These are phyloP conservation scores for Penicillium rolfsii DNA, from an alignment of 2,329 filamentous ascomycete genomes.

Conservation along the genomic window DNA sequence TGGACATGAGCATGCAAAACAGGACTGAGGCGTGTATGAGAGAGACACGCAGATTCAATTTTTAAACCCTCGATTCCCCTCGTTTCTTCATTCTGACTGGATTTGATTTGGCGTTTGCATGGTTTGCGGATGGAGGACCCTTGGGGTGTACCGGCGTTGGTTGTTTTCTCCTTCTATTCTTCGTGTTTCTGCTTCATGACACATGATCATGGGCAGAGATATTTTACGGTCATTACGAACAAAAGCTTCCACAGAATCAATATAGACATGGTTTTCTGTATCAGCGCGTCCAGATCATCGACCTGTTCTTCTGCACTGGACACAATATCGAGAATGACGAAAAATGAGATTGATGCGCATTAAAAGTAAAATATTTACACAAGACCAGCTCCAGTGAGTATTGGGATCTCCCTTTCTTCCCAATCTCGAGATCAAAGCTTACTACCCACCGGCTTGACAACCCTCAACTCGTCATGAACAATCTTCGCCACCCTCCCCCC, in stretches of 20 bases:
- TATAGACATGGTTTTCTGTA: not conserved
- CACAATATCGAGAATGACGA: not conserved
- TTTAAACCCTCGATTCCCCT: constrained; percentile 5
- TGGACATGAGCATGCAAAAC: constrained; percentile 14
- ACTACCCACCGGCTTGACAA: not conserved
- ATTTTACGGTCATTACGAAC: not conserved
- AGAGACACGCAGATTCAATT: not conserved
- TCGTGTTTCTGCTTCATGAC: not conserved
- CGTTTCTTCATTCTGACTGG: not conserved
- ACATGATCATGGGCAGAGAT: not conserved
- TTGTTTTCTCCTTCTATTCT: not conserved
- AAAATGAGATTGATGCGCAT: not conserved
- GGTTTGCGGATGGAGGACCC: not conserved
- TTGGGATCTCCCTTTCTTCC: not conserved
- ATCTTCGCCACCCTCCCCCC: constrained; percentile 7
- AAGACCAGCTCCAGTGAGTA: not conserved
- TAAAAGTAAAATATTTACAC: not conserved
- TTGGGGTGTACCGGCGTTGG: not conserved
- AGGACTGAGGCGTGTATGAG: constrained; percentile 5
- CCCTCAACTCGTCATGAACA: constrained; percentile 5
- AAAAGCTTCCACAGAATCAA: not conserved
- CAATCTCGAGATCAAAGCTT: not conserved
- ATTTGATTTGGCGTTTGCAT: constrained; percentile 15
- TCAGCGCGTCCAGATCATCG: not conserved
- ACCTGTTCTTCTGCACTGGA: not conserved